Base-by-base conservation (phyloP, 345 rosid genomes). In the Punica granatum region DNA sequence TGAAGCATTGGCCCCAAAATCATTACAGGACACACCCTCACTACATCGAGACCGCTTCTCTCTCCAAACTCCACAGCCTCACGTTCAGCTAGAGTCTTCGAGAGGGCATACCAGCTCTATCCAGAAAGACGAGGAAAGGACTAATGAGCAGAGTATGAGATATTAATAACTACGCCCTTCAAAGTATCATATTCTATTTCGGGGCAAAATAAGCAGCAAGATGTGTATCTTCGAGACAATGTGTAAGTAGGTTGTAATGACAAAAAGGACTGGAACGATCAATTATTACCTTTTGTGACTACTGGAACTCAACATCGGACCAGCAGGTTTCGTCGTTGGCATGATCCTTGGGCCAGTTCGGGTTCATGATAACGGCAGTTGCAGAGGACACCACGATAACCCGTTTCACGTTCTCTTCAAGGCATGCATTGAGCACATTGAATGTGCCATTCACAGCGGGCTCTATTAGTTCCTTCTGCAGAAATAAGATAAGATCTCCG, bases 401-500 rank as follows among this genome's bases (percentile, higher is more conserved):
- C 60, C 89, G 83, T 74, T 85, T 72, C 33, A 85, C 84, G 66
- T 82, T 83, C 0, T 79, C 85, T 72, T 82, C 88, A n/a, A 65
- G 23, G 21, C 92, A 83, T 32, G 92, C 90, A 70, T 73, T 73
- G 0, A 90, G 86, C 70, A 90, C 92, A 75, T 88, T 86, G 31
- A 77, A 70, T 2, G 94, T 90, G 35, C 90, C 92, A 61, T 81
- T 83, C 28, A 86, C 88, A 63, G 89, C 89, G 0, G 90, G 94
- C 69, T 82, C 85, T 19, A 90, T 25, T 73, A 90, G 6, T 68
- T 87, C 83, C 11, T 72, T 81, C 94, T 88, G 54, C 67, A 64
- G 9, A 67, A 36, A 8, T n/a, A 2, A 37, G 23, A 49, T 32
- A 65, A n/a, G n/a, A 37, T 18, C 59, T 66, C 37, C 34, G 31